Evolutionary conservation across 2,329 filamentous ascomycete species (phyloP), one percentile per base, ranked within the genome.

Genomic region (Gaeumannomyces sp.): DNA sequence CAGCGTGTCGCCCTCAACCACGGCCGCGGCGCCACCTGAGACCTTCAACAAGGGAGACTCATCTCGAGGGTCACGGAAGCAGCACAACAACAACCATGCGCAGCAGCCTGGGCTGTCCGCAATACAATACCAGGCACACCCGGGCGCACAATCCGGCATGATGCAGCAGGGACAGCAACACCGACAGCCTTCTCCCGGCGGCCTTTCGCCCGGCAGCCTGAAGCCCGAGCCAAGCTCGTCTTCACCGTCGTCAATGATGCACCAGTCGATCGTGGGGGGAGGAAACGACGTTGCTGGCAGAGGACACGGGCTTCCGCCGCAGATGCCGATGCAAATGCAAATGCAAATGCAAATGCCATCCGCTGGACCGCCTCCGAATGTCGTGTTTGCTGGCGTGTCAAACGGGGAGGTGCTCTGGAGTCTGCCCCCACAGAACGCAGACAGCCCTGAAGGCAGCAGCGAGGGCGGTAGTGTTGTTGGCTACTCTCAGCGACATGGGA

Each of bases 331-430:
- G 45, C 50, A 28, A 16, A 33, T 62, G 57, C 31, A 53, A 29
- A 69, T 60, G 65, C 61, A 35, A 27, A 28, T 33, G 64, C 66
- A 63, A 3, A 65, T 64, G 59, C 61, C 62, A 11, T 57, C 64
- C 1, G 62, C 64, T 7, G 63, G 64, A 8, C 68, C 67, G 10
- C 68, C 68, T 2, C 69, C 72, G 1, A 71, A 69, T 56, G 76
- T 78, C 73, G 77, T 79, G 14, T 83, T 79, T 66, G 76, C 79
- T 4, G 80, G 80, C 8, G 78, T 82, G 1, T 77, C 79, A 5
- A 79, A 82, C 66, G 79, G 80, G 4, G 79, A 83, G 67, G 77
- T 76, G 0, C 71, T 83, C 16, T 83, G 80, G 79, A 74, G 74
- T 28, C 65, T 79, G 10, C 76, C 79, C 16, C 75, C 76, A 2